Evolutionary conservation across 164 flowering plant species (phyloP).

Genomic region (Protea cynaroides): DNA sequence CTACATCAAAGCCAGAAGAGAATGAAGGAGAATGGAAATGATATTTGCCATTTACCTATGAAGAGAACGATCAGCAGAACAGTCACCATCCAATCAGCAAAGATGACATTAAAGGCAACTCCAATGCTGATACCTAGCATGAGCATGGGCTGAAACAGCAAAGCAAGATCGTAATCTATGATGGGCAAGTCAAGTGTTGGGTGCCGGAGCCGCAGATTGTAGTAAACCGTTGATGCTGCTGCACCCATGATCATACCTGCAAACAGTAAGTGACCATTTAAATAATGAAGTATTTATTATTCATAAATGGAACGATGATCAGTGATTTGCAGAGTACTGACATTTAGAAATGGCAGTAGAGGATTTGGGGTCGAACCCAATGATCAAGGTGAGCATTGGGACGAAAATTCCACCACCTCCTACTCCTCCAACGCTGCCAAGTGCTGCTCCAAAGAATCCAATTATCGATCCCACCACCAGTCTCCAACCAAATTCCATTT

Average conservation of each 20-base stretch:
- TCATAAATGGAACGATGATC: too few relatives aligned
- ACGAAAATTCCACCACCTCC: constrained; percentile 68
- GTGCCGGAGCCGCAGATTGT: constrained; percentile 42
- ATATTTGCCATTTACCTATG: constrained; percentile 26
- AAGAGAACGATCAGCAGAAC: constrained; percentile 49
- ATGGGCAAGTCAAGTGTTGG: constrained; percentile 54
- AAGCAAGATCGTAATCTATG: constrained; percentile 55
- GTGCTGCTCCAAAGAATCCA: constrained; percentile 50
- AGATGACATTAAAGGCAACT: constrained; percentile 49
- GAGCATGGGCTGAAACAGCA: constrained; percentile 63
- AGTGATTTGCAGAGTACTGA: constrained; percentile 13
- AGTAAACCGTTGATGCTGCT: constrained; percentile 44
- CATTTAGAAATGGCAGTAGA: constrained; percentile 60
- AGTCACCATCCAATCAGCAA: constrained; percentile 69
- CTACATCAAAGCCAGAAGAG: too few relatives aligned
- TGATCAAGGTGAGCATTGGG: constrained; percentile 54
- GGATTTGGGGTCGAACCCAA: constrained; percentile 56
- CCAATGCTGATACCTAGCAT: constrained; percentile 64
- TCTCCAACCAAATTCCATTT: constrained; percentile 43
- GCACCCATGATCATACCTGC: constrained; percentile 66
- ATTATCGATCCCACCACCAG: constrained; percentile 38
- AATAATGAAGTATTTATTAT: too few relatives aligned
- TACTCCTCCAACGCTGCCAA: constrained; percentile 59
- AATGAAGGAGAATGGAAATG: too few relatives aligned
- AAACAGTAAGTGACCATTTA: not conserved